Percentiles rank a stretch among this genome's conserved stretches.
Conservation (phyloP, 495 filamentous ascomycete species). For the Aspergillus steynii region DNA sequence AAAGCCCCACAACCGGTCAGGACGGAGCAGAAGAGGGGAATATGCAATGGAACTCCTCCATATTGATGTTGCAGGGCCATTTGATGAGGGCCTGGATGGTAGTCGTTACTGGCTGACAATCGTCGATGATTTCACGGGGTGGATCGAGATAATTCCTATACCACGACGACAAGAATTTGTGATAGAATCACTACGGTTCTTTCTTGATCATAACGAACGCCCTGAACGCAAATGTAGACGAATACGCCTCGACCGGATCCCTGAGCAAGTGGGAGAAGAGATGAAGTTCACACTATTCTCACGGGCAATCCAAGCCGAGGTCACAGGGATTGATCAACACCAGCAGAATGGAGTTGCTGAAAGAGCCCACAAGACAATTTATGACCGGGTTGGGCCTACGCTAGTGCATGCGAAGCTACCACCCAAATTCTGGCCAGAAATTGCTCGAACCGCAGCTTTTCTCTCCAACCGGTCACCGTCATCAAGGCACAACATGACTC, state of each 20-base stretch:
- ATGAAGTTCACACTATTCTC: neutral
- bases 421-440: constrained; percentile 1
- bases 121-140: neutral
- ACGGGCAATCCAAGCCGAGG: constrained; percentile 1
- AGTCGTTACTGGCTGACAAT: constrained; percentile 1
- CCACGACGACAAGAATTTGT: constrained; percentile 1
- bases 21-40: neutral
- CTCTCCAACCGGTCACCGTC: neutral
- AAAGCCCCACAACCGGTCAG: neutral
- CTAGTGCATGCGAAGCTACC: neutral
- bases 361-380: constrained; percentile 3
- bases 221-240: constrained; percentile 1
- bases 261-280: constrained; percentile 2
- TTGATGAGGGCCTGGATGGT: constrained; percentile 1
- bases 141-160: neutral
- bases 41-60: constrained; percentile 1
- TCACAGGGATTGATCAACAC: neutral
- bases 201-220: neutral
- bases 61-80: neutral
- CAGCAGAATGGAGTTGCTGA: neutral
- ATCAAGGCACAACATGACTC: neutral
- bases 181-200: neutral
- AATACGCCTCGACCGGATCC: constrained; percentile 1
- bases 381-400: neutral
- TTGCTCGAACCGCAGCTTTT: neutral